Conservation (phyloP, 139 green algal genomes). For the Astrephomene gubernaculifera region DNA sequence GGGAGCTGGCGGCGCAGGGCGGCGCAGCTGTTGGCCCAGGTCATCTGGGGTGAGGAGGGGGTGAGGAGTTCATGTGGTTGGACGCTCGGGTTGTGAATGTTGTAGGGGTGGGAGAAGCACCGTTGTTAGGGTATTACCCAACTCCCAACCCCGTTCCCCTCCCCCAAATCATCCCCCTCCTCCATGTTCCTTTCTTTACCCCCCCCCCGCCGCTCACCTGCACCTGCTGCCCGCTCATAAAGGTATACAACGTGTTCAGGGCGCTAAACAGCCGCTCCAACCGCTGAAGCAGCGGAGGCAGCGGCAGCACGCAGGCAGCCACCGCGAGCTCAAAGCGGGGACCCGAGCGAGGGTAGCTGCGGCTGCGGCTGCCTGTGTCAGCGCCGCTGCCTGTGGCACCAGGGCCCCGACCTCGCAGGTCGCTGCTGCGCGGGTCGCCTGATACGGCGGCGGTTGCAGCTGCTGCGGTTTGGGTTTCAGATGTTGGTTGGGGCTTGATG, state of each 20-base stretch:
- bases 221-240: conserved; percentile 67
- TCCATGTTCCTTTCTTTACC: too few species aligned
- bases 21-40: conserved; percentile 29
- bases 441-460: background rate
- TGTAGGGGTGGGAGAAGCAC: too few species aligned
- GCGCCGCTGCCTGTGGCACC: background rate
- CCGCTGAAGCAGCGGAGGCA: conserved; percentile 55
- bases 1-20: conserved; percentile 26
- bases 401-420: too few species aligned
- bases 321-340: background rate
- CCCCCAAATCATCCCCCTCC: too few species aligned
- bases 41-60: conserved; percentile 14
- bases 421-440: background rate
- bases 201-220: conserved; percentile 52
- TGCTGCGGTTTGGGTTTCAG: too few species aligned
- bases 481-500: background rate
- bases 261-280: conserved; percentile 57
- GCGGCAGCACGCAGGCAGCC: conserved; percentile 55
- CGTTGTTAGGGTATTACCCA: too few species aligned
- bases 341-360: background rate
- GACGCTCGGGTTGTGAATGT: too few species aligned
- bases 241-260: conserved; percentile 64
- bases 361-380: too few species aligned
- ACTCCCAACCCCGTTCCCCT: too few species aligned
- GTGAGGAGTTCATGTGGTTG: background rate